Percentiles rank a stretch among this genome's conserved stretches.
phyloP scores from a whole-genome alignment of 495 filamentous ascomycete genomes.

The Darksidea phi region DNA sequence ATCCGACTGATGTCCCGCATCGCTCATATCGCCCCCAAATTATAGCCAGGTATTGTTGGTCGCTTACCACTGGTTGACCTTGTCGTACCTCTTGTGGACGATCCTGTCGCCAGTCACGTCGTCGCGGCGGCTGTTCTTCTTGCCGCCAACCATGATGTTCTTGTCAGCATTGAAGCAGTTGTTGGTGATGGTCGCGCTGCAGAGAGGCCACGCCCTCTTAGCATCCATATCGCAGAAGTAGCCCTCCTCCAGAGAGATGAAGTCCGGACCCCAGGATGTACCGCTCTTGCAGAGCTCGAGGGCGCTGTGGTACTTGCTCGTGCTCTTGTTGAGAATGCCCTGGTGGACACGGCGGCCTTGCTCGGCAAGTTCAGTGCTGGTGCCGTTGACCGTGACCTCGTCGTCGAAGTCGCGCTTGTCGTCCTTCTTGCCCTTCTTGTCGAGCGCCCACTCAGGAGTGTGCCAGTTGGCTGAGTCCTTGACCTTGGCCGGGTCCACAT shows the following conservation, averaged over 20 bases:
- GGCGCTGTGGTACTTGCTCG: slow-evolving; percentile 1
- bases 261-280: slow-evolving; percentile 10
- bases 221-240: slow-evolving; percentile 21
- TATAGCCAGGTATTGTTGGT: too few species aligned
- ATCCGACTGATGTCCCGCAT: too few species aligned
- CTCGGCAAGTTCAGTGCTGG: neutral
- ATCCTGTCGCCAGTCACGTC: neutral
- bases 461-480: neutral
- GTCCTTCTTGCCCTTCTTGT: neutral
- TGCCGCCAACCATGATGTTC: neutral
- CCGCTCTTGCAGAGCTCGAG: slow-evolving; percentile 8
- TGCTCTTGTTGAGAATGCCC: neutral
- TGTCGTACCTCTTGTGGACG: neutral
- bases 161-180: slow-evolving; percentile 10
- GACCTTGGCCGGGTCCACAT: neutral
- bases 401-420: neutral
- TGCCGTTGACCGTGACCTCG: neutral
- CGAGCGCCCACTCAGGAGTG: neutral
- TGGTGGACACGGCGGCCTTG: too few species aligned
- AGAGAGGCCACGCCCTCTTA: slow-evolving; percentile 3
- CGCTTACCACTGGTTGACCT: neutral
- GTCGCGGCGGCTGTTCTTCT: neutral
- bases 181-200: slow-evolving; percentile 2
- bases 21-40: too few species aligned
- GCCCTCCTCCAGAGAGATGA: slow-evolving; percentile 4